Conservation (phyloP, 441 rosid species). For the Rhodomyrtus psidioides region DNA sequence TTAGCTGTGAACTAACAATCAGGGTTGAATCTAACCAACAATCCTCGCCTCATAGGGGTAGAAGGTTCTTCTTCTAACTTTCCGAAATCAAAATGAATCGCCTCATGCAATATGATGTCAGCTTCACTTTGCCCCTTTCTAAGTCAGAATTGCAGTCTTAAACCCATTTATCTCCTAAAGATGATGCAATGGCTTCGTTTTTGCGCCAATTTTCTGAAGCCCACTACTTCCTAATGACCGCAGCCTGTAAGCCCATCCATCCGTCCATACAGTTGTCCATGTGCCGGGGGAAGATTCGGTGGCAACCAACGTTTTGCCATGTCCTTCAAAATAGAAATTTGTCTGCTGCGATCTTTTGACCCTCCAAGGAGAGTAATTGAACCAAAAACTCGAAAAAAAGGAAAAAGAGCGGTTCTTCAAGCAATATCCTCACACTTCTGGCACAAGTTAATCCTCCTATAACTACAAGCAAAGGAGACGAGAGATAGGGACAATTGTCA, state of each 20-base stretch:
- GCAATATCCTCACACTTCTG: background rate
- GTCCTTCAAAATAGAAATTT: background rate
- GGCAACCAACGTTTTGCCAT: background rate
- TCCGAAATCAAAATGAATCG: background rate
- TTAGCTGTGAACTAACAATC: background rate
- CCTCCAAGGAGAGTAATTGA: background rate
- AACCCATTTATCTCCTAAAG: background rate
- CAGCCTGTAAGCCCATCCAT: background rate
- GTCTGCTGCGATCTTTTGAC: background rate
- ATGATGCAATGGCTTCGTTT: background rate
- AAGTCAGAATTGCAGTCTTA: background rate
- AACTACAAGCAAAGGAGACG: background rate
- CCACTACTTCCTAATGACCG: background rate
- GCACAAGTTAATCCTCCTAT: background rate
- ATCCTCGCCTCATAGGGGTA: background rate
- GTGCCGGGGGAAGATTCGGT: background rate
- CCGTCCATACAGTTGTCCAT: background rate
- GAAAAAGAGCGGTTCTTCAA: background rate
- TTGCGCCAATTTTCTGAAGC: background rate
- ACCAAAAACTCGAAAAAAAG: background rate
- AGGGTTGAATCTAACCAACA: background rate
- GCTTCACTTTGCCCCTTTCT: background rate
- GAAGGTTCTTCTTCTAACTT: background rate
- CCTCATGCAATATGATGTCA: background rate
- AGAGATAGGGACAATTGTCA: background rate